Evolutionary conservation across 148 eudicot species (phyloP).

Genomic region (Camellia sinensis): DNA sequence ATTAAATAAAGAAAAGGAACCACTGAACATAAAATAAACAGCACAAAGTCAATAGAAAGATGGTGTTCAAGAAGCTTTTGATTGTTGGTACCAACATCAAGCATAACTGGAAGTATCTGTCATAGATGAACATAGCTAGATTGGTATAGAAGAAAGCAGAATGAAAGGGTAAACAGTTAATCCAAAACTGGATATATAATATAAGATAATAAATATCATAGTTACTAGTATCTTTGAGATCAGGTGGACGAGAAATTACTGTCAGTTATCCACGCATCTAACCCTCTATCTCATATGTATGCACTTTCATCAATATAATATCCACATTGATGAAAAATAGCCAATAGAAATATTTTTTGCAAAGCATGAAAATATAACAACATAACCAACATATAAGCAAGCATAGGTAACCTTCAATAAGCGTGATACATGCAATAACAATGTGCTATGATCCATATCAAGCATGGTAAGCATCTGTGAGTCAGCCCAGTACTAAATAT

Average conservation of each 20-base stretch:
- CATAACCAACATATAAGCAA: neutral
- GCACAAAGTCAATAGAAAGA: constrained; percentile 46
- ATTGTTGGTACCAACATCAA: constrained; percentile 98
- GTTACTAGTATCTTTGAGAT: neutral
- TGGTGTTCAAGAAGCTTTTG: constrained; percentile 82
- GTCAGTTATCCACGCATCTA: neutral
- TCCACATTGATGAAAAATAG: neutral
- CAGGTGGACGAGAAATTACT: neutral
- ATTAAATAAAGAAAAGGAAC: neutral
- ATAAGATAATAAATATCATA: neutral
- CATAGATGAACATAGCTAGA: constrained; percentile 7
- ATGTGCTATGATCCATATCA: neutral
- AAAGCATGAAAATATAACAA: neutral
- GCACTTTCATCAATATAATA: neutral
- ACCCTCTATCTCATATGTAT: neutral
- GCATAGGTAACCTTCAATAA: neutral
- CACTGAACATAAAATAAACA: constrained; percentile 7
- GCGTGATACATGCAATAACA: neutral
- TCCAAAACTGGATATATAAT: neutral
- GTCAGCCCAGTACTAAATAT: neutral
- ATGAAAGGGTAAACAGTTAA: neutral
- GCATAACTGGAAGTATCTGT: constrained; percentile 93
- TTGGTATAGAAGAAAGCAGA: neutral
- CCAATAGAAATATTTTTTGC: neutral
- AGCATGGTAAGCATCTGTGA: neutral